phyloP scores from a whole-genome alignment of 257 asterid genomes.

The Catharanthus roseus region DNA sequence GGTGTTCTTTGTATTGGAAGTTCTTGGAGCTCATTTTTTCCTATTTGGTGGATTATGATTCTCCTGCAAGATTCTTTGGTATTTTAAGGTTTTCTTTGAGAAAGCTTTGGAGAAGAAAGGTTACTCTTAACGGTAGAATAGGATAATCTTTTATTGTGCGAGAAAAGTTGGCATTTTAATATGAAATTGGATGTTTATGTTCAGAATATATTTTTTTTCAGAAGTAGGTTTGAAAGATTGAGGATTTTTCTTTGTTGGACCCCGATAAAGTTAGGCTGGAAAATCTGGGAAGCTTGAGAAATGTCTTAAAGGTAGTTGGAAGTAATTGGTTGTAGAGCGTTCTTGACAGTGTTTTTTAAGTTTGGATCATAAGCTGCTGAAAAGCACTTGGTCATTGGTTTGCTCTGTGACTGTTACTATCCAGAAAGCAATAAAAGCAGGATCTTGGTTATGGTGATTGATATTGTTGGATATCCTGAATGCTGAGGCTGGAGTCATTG shows the following conservation, averaged over 20 bases:
- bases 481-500: background rate
- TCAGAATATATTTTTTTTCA: background rate
- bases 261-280: conserved; percentile 5
- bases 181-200: background rate
- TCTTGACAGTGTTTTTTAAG: background rate
- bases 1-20: conserved; percentile 18
- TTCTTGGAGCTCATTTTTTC: conserved; percentile 7
- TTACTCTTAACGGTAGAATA: background rate
- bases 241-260: conserved; percentile 1
- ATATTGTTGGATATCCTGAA: background rate
- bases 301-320: background rate
- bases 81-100: background rate
- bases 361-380: background rate
- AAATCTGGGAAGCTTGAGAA: background rate
- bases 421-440: background rate
- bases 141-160: background rate
- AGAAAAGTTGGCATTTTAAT: conserved; percentile 1
- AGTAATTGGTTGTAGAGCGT: background rate
- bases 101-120: background rate
- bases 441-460: conserved; percentile 1
- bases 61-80: background rate
- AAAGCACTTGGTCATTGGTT: background rate
- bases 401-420: background rate
- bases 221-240: conserved; percentile 3
- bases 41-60: conserved; percentile 14